Base-by-base conservation (phyloP, 208 protist species). In the Trichomonas gallinae region DNA sequence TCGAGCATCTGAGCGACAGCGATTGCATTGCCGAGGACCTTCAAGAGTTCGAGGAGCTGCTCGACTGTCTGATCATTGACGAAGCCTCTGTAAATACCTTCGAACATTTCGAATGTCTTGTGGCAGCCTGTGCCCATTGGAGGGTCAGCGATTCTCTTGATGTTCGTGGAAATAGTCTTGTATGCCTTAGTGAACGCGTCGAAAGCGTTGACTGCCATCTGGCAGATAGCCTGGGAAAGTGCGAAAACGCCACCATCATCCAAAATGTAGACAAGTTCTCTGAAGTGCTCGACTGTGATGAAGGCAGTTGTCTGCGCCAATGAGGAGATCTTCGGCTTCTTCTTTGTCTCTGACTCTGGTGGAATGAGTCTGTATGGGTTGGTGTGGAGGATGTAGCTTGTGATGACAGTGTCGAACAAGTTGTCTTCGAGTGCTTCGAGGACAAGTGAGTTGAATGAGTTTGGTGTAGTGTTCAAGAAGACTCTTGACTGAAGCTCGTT, bases 1-100 rank as follows among this genome's bases (percentile, higher is more conserved):
- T 93, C 87, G 15, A 93, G 17, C 87, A 93, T 93, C 46, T 93
- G 40, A n/a, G 87, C 40, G 38, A 93, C n/a, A 93, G 87, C 87
- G n/a, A 93, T 51, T 17, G 34, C 44, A 26, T 93, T 93, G 17
- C 87, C 87, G 26, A 93, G 11, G 11, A 44, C 11, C 34, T 42
- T 48, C 44, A 93, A 36, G 31, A 44, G 26, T 36, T 93, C 87
- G 0, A 93, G 51, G 3, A 93, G 31, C 9, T 93, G 17, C n/a
- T 93, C 87, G 17, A 93, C 31, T 17, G 9, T 34, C 51, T 6
- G 0, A 23, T 93, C 87, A 38, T 51, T 51, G 17, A 51, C 13
- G 26, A 93, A 93, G 9, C 44, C 17, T 93, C 87, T 23, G 31
- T 93, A 93, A 6, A 42, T 42, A 15, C 87, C 87, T 51, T 93